Percentiles rank a stretch among this genome's conserved stretches.
These are phyloP conservation scores for Diplodia mutila DNA, from an alignment of 2,329 filamentous ascomycete genomes.

Conservation along the genomic window DNA sequence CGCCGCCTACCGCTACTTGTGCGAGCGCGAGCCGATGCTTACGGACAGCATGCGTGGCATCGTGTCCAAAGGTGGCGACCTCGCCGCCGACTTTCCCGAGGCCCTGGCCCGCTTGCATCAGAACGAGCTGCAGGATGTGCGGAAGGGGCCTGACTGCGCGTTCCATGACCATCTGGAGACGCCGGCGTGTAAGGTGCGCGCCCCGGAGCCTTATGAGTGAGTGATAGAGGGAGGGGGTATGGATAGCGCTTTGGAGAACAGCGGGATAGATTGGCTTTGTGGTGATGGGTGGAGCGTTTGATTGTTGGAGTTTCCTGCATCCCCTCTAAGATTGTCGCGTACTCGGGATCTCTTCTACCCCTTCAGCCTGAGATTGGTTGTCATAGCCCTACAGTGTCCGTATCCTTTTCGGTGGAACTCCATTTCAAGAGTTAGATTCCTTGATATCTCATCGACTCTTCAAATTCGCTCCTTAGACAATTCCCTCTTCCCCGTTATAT, in stretches of 20 bases:
- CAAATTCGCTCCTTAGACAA: not conserved
- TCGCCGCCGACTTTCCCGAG: conserved; percentile 37
- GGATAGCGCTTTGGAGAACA: not conserved
- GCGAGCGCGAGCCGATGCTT: conserved; percentile 30
- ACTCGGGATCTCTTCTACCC: not conserved
- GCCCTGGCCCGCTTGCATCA: conserved; percentile 33
- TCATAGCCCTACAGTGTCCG: not conserved
- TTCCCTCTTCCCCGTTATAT: not conserved
- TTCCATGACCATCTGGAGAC: conserved; percentile 38
- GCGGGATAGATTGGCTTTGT: not conserved
- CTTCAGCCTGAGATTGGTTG: not conserved
- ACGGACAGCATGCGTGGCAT: conserved; percentile 34
- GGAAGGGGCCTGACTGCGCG: conserved; percentile 34
- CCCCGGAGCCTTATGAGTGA: conserved; percentile 22
- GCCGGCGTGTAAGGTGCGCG: conserved; percentile 2
- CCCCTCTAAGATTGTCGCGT: not conserved
- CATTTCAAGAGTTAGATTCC: not conserved
- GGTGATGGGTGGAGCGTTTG: not conserved
- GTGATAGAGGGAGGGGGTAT: not conserved
- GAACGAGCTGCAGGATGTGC: conserved; percentile 34
- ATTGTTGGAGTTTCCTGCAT: not conserved
- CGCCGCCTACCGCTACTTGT: conserved; percentile 37
- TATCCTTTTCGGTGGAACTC: not conserved
- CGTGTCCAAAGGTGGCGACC: conserved; percentile 32
- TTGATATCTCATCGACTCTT: not conserved